Percentiles rank a stretch among this genome's conserved stretches.
These are phyloP conservation scores for Ceratobasidium sp. DNA, from an alignment of 1,284 basidiomycete species.

Conservation along the genomic window DNA sequence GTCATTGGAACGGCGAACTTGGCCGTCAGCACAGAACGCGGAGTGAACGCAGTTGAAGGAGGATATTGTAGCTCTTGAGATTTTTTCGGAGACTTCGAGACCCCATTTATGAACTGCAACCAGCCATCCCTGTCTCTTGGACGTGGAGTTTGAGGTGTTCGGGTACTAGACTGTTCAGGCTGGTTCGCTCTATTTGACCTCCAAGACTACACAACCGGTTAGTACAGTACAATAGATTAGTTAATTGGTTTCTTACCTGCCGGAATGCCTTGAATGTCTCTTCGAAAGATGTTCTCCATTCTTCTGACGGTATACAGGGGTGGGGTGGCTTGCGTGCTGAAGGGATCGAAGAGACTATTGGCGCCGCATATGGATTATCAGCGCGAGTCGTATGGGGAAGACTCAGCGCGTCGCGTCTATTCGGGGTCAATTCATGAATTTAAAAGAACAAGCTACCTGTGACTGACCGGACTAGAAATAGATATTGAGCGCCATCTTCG, in stretches of 20 bases:
- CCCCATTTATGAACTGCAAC: conserved; percentile 42
- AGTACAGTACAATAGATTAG: conserved; percentile 3
- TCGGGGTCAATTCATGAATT: neutral
- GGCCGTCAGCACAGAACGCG: conserved; percentile 16
- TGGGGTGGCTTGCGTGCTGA: conserved; percentile 17
- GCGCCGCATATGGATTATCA: conserved; percentile 27
- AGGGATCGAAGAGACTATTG: neutral
- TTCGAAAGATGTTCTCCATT: conserved; percentile 39
- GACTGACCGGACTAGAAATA: conserved; percentile 42
- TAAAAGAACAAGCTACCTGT: neutral
- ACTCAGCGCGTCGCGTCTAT: conserved; percentile 36
- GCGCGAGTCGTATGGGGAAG: conserved; percentile 39
- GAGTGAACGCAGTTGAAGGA: conserved; percentile 33
- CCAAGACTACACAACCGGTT: conserved; percentile 11
- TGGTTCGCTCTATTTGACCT: neutral
- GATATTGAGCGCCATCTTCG: conserved; percentile 40
- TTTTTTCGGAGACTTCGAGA: neutral
- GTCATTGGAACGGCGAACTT: neutral
- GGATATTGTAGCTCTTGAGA: neutral
- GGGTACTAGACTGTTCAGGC: conserved; percentile 2
- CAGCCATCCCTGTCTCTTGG: conserved; percentile 42
- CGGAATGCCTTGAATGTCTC: conserved; percentile 36
- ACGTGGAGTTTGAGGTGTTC: conserved; percentile 29
- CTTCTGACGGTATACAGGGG: conserved; percentile 39
- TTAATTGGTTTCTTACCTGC: conserved; percentile 9